Evolutionary conservation across 1,139 yeast species (phyloP).

Genomic region (Ashbya aceris): DNA sequence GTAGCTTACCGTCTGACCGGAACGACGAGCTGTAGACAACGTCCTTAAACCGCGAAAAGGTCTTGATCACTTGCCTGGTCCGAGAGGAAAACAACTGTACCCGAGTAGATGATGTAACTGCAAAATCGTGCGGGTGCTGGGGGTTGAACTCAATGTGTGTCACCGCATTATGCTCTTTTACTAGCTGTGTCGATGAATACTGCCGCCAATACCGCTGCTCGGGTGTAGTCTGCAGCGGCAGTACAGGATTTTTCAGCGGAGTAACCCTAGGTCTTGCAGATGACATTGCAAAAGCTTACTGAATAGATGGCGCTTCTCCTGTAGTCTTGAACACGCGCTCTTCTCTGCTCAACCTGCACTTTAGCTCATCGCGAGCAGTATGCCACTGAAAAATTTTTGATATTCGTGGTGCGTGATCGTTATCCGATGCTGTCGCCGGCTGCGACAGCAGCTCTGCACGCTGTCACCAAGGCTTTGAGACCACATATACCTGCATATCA

Average conservation of each 20-base stretch:
- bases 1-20: slow-evolving; percentile 65
- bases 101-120: slow-evolving; percentile 84
- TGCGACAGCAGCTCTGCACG: too few species aligned
- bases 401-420: not conserved
- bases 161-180: slow-evolving; percentile 89
- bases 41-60: slow-evolving; percentile 86
- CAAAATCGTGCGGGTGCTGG: slow-evolving; percentile 79
- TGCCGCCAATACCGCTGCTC: slow-evolving; percentile 95
- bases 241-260: slow-evolving; percentile 62
- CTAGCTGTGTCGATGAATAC: slow-evolving; percentile 63
- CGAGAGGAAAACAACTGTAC: slow-evolving; percentile 87
- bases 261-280: slow-evolving; percentile 62
- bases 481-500: too few species aligned
- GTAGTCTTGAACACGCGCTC: too few species aligned
- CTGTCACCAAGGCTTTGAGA: too few species aligned
- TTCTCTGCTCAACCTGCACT: too few species aligned
- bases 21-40: slow-evolving; percentile 51
- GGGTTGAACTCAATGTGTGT: slow-evolving; percentile 86
- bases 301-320: too few species aligned
- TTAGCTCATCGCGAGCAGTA: too few species aligned
- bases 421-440: too few species aligned
- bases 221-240: slow-evolving; percentile 81
- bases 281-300: slow-evolving; percentile 49
- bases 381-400: not conserved
- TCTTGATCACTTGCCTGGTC: slow-evolving; percentile 82